These are phyloP conservation scores for Trichosporon sp. DNA, from an alignment of 1,284 basidiomycete species.

Conservation along the genomic window DNA sequence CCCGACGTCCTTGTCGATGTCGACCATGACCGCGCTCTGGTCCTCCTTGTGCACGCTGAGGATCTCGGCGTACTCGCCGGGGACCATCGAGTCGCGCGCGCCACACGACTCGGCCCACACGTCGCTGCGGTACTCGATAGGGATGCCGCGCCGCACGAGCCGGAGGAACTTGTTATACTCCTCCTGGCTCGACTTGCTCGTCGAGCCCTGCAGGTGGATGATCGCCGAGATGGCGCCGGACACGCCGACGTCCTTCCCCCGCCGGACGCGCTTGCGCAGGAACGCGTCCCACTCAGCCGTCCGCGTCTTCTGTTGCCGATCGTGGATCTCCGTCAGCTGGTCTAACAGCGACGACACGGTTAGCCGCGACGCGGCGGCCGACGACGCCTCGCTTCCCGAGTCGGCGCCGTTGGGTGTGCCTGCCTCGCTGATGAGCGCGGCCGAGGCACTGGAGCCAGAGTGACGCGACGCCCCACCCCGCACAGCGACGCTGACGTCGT, in stretches of 20 bases:
- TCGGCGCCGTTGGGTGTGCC: neutral
- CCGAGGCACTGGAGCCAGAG: conserved; percentile 10
- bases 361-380: conserved; percentile 51
- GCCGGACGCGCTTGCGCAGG: conserved; percentile 53
- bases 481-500: conserved; percentile 43
- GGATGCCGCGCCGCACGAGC: conserved; percentile 78
- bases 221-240: conserved; percentile 16
- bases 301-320: conserved; percentile 68
- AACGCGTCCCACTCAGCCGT: conserved; percentile 85
- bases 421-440: conserved; percentile 8
- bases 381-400: conserved; percentile 6
- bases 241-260: conserved; percentile 20
- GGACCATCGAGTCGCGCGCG: conserved; percentile 83
- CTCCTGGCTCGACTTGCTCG: conserved; percentile 59
- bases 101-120: conserved; percentile 77
- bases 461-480: conserved; percentile 23
- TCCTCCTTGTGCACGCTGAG: conserved; percentile 59
- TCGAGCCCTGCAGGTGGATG: conserved; percentile 53
- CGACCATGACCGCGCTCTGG: conserved; percentile 59
- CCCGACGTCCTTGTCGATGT: conserved; percentile 91
- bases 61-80: conserved; percentile 83
- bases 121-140: conserved; percentile 79
- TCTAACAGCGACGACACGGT: conserved; percentile 71
- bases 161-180: conserved; percentile 74
- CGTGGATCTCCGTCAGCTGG: conserved; percentile 81